Evolutionary conservation across 2,329 filamentous ascomycete species (phyloP).

Genomic region (Chrysoporthe puriensis): DNA sequence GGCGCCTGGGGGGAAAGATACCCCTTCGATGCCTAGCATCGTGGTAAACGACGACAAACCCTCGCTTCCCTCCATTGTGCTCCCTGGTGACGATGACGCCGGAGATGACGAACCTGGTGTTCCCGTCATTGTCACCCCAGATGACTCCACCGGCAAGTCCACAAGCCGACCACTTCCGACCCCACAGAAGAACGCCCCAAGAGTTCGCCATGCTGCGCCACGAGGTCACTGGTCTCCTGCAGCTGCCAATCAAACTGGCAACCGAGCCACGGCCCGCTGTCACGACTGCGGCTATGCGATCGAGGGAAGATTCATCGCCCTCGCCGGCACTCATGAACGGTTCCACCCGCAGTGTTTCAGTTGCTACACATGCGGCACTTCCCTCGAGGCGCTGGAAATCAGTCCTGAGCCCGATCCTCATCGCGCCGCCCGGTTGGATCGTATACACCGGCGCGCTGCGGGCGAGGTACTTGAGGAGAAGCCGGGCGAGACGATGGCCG

Average conservation of each 20-base stretch:
- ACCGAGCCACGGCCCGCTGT: slow-evolving; percentile 71
- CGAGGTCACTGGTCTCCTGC: slow-evolving; percentile 65
- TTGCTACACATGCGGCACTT: slow-evolving; percentile 84
- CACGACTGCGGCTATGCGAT: slow-evolving; percentile 85
- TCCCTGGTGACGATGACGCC: slow-evolving; percentile 39
- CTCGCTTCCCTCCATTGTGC: slow-evolving; percentile 51
- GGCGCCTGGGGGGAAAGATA: slow-evolving; percentile 34
- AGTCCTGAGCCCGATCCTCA: slow-evolving; percentile 83
- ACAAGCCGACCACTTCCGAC: slow-evolving; percentile 52
- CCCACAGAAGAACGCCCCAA: slow-evolving; percentile 43
- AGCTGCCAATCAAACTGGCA: slow-evolving; percentile 42
- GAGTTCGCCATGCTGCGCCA: slow-evolving; percentile 44
- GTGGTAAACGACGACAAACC: slow-evolving; percentile 45
- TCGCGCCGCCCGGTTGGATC: slow-evolving; percentile 71
- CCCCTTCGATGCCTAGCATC: slow-evolving; percentile 55
- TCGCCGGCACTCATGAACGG: slow-evolving; percentile 71
- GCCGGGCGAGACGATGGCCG: slow-evolving; percentile 65
- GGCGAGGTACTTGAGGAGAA: slow-evolving; percentile 65
- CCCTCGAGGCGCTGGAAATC: slow-evolving; percentile 93
- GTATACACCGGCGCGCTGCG: slow-evolving; percentile 65
- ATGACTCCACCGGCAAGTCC: slow-evolving; percentile 39
- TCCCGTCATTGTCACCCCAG: slow-evolving; percentile 51
- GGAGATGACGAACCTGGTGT: slow-evolving; percentile 36
- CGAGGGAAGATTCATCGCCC: slow-evolving; percentile 84
- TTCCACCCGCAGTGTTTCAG: slow-evolving; percentile 95